These are phyloP conservation scores for Leishmania tropica DNA, from an alignment of 208 protist species.

Conservation along the genomic window DNA sequence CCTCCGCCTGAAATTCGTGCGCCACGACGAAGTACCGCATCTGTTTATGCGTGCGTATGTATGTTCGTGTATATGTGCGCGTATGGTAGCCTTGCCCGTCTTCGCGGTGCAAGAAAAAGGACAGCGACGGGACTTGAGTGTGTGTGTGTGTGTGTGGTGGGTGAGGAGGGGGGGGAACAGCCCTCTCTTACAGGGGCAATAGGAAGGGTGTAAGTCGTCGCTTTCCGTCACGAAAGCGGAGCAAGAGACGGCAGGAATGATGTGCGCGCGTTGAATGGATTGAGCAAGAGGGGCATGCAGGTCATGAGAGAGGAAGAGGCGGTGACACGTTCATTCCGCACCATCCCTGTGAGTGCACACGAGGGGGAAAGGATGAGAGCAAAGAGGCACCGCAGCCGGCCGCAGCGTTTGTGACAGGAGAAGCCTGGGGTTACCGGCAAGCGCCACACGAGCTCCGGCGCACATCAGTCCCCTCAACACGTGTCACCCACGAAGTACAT, in stretches of 20 bases:
- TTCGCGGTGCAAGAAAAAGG: background rate
- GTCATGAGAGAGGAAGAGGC: background rate
- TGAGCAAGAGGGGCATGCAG: background rate
- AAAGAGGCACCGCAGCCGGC: background rate
- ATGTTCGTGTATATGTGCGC: background rate
- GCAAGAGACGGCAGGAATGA: background rate
- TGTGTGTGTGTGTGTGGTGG: background rate
- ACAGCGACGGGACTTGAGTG: background rate
- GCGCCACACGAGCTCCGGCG: background rate
- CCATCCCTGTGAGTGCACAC: background rate
- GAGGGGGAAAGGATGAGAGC: too few species aligned
- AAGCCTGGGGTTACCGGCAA: background rate
- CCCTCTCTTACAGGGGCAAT: background rate
- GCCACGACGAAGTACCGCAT: conserved; percentile 59
- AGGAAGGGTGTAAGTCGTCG: background rate
- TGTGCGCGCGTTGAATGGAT: background rate
- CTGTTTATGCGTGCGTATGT: background rate
- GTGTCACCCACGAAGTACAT: background rate
- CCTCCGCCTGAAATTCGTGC: conserved; percentile 77
- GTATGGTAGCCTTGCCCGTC: background rate
- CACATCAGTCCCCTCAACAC: background rate
- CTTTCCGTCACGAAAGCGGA: background rate
- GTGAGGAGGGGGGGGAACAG: background rate
- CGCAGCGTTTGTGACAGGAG: background rate
- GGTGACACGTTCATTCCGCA: background rate